Percentiles rank a stretch among this genome's conserved stretches.
Evolutionary conservation across 345 rosid genomes (phyloP).

Genomic region (Populus tremula): DNA sequence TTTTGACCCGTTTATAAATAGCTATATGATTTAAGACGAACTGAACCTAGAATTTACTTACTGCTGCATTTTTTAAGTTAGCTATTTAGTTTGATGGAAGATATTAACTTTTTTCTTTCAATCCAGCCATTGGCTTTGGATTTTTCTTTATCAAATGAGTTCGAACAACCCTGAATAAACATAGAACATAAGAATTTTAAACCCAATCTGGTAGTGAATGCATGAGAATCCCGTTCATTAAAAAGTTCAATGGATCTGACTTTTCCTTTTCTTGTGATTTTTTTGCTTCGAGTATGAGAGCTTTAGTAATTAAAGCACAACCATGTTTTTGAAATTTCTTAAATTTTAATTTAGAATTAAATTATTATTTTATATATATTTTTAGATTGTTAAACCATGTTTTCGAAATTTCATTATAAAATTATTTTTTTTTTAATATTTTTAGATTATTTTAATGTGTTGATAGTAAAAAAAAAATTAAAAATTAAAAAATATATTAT

Average conservation of each 20-base stretch:
- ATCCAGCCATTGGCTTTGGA: constrained; percentile 43
- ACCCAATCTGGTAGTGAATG: background rate
- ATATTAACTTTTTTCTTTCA: too few species aligned
- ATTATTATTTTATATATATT: too few species aligned
- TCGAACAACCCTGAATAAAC: constrained; percentile 51
- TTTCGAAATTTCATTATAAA: too few species aligned
- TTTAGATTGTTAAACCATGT: too few species aligned
- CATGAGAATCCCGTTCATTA: background rate
- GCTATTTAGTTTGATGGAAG: background rate
- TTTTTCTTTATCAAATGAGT: constrained; percentile 19
- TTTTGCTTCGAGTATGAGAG: background rate
- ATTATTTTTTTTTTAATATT: too few species aligned
- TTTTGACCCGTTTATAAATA: background rate
- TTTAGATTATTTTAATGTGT: too few species aligned
- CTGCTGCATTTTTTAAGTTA: background rate
- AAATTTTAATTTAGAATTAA: too few species aligned
- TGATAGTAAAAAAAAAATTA: too few species aligned
- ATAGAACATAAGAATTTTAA: background rate
- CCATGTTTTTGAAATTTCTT: too few species aligned
- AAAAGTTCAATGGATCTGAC: too few species aligned
- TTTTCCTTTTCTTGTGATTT: background rate
- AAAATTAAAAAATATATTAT: too few species aligned
- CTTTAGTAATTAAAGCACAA: too few species aligned
- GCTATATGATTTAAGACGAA: background rate
- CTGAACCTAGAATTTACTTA: background rate